Conservation (phyloP, 2,329 filamentous ascomycete species). For the Pseudohalonectria lignicola region DNA sequence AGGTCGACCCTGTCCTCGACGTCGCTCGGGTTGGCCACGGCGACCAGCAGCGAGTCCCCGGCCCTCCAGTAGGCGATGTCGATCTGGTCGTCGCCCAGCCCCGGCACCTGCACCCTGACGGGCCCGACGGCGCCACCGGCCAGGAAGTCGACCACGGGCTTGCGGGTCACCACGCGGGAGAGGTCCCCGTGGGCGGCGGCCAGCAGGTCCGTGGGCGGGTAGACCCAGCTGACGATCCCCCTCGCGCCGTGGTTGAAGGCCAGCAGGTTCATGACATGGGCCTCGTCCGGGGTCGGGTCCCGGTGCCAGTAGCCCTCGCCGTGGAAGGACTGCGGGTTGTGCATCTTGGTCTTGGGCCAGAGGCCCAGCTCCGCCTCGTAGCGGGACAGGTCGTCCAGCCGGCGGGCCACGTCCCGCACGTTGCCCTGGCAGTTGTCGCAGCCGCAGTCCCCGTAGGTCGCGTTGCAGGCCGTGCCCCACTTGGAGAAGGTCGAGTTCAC, state of each 20-base stretch:
- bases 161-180: slow-evolving; percentile 21
- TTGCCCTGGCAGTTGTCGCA: slow-evolving; percentile 47
- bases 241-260: slow-evolving; percentile 33
- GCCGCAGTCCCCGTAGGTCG: slow-evolving; percentile 50
- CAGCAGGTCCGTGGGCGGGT: slow-evolving; percentile 24
- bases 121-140: slow-evolving; percentile 16
- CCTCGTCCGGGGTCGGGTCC: slow-evolving; percentile 30
- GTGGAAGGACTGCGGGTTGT: slow-evolving; percentile 35
- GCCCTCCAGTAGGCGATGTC: slow-evolving; percentile 25
- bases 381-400: slow-evolving; percentile 24
- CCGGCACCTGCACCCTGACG: slow-evolving; percentile 7
- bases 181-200: slow-evolving; percentile 26
- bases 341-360: slow-evolving; percentile 30
- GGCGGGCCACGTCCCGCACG: slow-evolving; percentile 36
- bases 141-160: slow-evolving; percentile 26
- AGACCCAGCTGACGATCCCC: slow-evolving; percentile 33
- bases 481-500: slow-evolving; percentile 42
- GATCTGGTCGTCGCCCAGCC: slow-evolving; percentile 10
- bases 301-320: slow-evolving; percentile 36
- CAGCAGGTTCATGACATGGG: slow-evolving; percentile 30
- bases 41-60: slow-evolving; percentile 17
- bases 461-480: slow-evolving; percentile 45
- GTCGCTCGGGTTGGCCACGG: slow-evolving; percentile 20
- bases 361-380: slow-evolving; percentile 34
- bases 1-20: slow-evolving; percentile 9